Base-by-base conservation (phyloP, 2,329 filamentous ascomycete genomes). In the Colletotrichum higginsianum region DNA sequence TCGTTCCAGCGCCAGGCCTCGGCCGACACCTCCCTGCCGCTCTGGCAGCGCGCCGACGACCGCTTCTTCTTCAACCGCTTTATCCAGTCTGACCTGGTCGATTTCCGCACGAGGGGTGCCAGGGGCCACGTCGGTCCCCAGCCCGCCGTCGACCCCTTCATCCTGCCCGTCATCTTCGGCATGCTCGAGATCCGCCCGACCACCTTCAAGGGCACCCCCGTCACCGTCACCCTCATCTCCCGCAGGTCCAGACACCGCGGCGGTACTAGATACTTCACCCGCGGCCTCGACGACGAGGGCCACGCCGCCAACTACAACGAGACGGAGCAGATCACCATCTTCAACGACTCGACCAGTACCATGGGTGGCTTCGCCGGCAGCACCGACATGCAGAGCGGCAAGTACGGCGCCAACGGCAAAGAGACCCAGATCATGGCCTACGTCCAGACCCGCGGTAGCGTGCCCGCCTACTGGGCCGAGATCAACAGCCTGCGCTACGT, bases 241-340 rank as follows among this genome's bases (percentile, higher is more conserved):
- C 89, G 96, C 73, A 90, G 96, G 76, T 98, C 95, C 26, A 90
- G 97, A 75, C 92, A 96, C 82, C 90, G 96, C 73, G 95, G 92
- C 46, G 96, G 96, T 55, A 98, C 96, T 18, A 88, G 97, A 79
- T 98, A 98, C 84, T 96, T 99, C 80, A 97, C 96, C 2, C 91
- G 96, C 75, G 96, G 96, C 62, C 90, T 98, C 57, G 96, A 99
- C 79, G 95, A 98, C 75, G 88, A 96, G 73, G 96, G 96, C 30
- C 91, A 98, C 80, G 96, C 96, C n/a, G 94, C 96, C 75, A 99
- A 99, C 81, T 99, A 96, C 87, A 99, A 99, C 80, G 96, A 99
- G 86, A 98, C 96, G 0, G 96, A 99, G 80, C 96, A 99, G 80
- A 87, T 96, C 44, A 88, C 98, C 72, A 90, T 99, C 47, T 83